Percentiles rank a stretch among this genome's conserved stretches.
These are phyloP conservation scores for Austroboletus festivus DNA, from an alignment of 768 basidiomycete genomes.

Conservation along the genomic window DNA sequence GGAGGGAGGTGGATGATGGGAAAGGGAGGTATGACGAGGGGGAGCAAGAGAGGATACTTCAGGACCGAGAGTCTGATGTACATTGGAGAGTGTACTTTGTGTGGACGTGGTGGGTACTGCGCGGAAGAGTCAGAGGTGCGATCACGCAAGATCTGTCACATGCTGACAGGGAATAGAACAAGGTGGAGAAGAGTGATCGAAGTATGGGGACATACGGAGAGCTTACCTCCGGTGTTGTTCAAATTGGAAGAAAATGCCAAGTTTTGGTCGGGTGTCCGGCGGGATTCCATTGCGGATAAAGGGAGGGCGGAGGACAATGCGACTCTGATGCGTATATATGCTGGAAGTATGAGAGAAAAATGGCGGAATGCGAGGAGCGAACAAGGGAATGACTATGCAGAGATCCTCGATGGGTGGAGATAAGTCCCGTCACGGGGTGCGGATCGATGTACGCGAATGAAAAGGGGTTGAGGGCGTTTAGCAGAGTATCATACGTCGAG, in stretches of 20 bases:
- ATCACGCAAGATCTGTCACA: constrained; percentile 16
- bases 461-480: neutral
- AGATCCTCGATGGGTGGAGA: constrained; percentile 14
- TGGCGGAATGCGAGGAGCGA: neutral
- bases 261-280: constrained; percentile 20
- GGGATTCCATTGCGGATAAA: constrained; percentile 23
- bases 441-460: constrained; percentile 11
- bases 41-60: neutral
- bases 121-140: neutral
- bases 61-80: neutral
- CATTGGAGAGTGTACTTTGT: neutral
- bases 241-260: constrained; percentile 6
- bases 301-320: neutral
- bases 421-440: neutral
- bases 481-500: neutral
- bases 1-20: constrained; percentile 2
- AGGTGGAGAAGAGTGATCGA: constrained; percentile 11
- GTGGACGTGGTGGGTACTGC: constrained; percentile 8
- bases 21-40: neutral
- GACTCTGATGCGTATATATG: constrained; percentile 4
- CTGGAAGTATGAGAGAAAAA: neutral
- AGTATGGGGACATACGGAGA: constrained; percentile 7
- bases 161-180: constrained; percentile 6
- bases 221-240: constrained; percentile 27
- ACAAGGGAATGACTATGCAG: constrained; percentile 1